Conservation (phyloP, 2,329 filamentous ascomycete genomes). For the Elsinoe australis region DNA sequence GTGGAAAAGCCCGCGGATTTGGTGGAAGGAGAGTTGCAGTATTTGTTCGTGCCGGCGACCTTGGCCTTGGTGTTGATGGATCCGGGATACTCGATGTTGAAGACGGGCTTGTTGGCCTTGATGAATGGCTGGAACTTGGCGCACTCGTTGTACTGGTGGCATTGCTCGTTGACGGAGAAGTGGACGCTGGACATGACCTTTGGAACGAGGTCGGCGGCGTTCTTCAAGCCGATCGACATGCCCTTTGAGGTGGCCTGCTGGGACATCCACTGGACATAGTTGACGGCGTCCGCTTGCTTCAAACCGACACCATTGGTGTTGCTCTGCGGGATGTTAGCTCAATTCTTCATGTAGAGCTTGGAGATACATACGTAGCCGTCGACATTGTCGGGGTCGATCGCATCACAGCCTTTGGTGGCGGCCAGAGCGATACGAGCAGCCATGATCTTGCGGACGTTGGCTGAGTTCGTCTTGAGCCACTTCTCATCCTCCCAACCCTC, state of each 20-base stretch:
- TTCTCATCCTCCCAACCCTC: constrained; percentile 59
- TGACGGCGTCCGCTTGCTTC: constrained; percentile 48
- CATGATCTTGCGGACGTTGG: constrained; percentile 59
- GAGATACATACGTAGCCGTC: constrained; percentile 20
- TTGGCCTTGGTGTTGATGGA: background rate
- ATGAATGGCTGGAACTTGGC: constrained; percentile 52
- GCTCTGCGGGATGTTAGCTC: constrained; percentile 11
- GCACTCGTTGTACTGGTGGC: constrained; percentile 55
- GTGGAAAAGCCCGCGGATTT: constrained; percentile 50
- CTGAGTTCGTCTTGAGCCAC: constrained; percentile 56
- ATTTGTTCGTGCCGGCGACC: constrained; percentile 25
- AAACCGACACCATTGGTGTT: constrained; percentile 58
- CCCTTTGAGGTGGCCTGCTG: constrained; percentile 46
- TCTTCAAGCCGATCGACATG: constrained; percentile 61
- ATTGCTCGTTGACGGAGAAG: constrained; percentile 66
- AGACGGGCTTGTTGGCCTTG: constrained; percentile 57
- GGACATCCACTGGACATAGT: constrained; percentile 55
- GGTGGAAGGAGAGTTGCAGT: constrained; percentile 37
- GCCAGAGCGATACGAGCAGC: constrained; percentile 52
- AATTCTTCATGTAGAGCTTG: too few species aligned
- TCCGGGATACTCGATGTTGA: constrained; percentile 64
- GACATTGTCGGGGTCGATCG: constrained; percentile 31
- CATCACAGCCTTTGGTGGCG: constrained; percentile 34
- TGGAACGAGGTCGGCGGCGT: constrained; percentile 53
- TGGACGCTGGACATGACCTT: constrained; percentile 47